phyloP scores from a whole-genome alignment of 2,329 filamentous ascomycete species.

The Zymoseptoria ardabiliae region DNA sequence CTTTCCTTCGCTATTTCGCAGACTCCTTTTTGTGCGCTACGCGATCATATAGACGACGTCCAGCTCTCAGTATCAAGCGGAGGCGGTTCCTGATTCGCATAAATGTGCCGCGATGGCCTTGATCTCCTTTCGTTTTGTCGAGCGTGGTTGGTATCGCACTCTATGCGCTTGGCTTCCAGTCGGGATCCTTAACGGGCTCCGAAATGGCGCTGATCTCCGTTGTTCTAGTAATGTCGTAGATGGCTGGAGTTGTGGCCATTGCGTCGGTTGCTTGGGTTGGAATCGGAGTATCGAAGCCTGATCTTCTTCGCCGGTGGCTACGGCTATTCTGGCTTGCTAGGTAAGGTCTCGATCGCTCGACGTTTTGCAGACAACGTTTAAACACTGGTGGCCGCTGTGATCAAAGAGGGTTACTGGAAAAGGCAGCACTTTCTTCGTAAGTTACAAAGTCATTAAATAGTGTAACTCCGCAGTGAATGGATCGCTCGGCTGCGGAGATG shows the following conservation, averaged over 20 bases:
- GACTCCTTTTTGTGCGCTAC: neutral
- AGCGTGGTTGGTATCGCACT: neutral
- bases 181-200: neutral
- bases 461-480: neutral
- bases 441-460: neutral
- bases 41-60: neutral
- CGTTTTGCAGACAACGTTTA: too few relatives aligned
- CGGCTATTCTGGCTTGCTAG: too few relatives aligned
- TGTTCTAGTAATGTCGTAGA: neutral
- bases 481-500: neutral
- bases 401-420: too few relatives aligned
- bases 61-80: neutral
- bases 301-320: neutral
- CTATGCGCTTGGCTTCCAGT: neutral
- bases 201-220: neutral
- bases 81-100: neutral
- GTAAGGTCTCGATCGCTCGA: too few relatives aligned
- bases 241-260: neutral
- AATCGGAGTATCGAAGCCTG: neutral
- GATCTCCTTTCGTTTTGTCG: neutral
- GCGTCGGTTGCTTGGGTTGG: neutral
- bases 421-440: too few relatives aligned
- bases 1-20: neutral
- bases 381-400: too few relatives aligned
- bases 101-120: neutral